These are phyloP conservation scores for Citrus australasica DNA, from an alignment of 345 rosid species.

Conservation along the genomic window DNA sequence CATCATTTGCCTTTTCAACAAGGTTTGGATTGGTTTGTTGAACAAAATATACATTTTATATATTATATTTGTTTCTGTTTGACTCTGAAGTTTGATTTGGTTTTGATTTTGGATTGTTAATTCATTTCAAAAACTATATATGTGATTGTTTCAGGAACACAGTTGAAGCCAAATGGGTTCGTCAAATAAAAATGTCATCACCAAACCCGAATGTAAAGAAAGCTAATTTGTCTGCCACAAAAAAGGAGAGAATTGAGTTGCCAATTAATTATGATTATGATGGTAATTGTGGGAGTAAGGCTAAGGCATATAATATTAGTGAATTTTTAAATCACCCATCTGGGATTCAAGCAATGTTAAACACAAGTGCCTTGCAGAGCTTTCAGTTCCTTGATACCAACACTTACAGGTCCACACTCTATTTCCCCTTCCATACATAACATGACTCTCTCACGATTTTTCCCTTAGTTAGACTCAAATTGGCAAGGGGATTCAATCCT, in stretches of 20 bases:
- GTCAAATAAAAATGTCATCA: background rate
- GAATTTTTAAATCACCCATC: constrained; percentile 66
- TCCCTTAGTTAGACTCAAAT: no score
- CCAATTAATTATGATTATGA: constrained; percentile 24
- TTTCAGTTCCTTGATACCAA: constrained; percentile 48
- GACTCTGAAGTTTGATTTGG: no score
- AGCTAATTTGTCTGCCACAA: constrained; percentile 66
- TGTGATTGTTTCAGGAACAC: constrained; percentile 10
- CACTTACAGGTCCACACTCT: constrained; percentile 52
- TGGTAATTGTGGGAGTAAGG: constrained; percentile 15
- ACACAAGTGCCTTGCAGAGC: constrained; percentile 57
- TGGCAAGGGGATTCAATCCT: no score
- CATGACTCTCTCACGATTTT: background rate
- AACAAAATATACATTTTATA: no score
- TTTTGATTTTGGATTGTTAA: no score
- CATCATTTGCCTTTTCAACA: no score
- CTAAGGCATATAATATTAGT: constrained; percentile 37
- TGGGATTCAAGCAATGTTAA: constrained; percentile 67
- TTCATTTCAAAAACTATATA: no score
- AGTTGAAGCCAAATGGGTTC: background rate
- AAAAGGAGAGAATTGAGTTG: constrained; percentile 50
- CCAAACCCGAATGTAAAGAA: constrained; percentile 34
- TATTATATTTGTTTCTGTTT: no score
- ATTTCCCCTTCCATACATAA: background rate
- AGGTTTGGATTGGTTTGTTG: no score